Conservation (phyloP, 2,329 filamentous ascomycete species). For the Cladophialophora bantiana region DNA sequence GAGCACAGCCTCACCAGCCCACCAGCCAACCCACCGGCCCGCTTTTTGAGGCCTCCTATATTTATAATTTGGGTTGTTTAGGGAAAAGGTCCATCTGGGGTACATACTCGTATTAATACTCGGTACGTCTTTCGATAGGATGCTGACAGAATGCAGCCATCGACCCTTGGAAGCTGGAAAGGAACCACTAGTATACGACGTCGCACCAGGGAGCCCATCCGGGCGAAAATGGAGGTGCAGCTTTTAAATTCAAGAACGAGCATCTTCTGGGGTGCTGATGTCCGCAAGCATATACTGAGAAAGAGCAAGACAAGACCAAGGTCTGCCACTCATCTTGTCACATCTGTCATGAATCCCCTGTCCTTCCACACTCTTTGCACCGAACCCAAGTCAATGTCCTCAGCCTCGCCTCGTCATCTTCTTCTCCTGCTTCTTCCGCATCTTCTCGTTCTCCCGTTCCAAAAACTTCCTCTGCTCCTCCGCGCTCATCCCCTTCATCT, state of each 20-base stretch:
- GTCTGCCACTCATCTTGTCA: background rate
- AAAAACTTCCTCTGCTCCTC: slow-evolving; percentile 87
- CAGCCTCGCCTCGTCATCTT: slow-evolving; percentile 63
- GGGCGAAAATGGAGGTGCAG: background rate
- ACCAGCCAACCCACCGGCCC: background rate
- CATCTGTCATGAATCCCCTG: background rate
- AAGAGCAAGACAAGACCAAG: background rate
- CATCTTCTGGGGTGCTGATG: background rate
- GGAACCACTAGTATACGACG: background rate
- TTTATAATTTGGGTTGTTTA: background rate
- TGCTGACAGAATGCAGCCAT: background rate
- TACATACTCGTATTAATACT: background rate
- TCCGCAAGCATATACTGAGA: slow-evolving; percentile 1
- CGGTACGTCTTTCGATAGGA: background rate
- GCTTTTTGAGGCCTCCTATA: background rate
- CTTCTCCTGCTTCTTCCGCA: slow-evolving; percentile 68
- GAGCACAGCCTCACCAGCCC: background rate
- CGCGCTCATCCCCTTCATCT: slow-evolving; percentile 75
- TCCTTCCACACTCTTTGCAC: background rate
- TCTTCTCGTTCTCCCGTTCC: slow-evolving; percentile 80
- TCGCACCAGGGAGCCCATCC: background rate
- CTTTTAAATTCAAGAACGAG: background rate
- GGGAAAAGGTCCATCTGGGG: background rate
- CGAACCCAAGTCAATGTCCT: background rate
- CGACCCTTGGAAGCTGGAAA: background rate